phyloP scores from a whole-genome alignment of 2,329 filamentous ascomycete genomes.

The Aureobasidium mangrovei region DNA sequence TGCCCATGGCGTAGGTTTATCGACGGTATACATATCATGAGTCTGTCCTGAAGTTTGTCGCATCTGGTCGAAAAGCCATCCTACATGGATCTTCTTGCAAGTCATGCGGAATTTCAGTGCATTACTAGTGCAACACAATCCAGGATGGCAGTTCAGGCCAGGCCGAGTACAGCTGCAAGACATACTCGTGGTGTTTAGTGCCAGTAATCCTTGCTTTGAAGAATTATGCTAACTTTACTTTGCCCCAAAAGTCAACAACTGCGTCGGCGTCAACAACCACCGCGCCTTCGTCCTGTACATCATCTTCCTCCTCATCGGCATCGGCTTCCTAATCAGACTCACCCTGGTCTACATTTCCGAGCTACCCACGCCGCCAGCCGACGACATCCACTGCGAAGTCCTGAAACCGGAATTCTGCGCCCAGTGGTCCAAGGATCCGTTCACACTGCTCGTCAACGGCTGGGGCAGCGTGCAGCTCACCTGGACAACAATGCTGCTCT shows the following conservation, averaged over 20 bases:
- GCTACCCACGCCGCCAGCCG: slow-evolving; percentile 42
- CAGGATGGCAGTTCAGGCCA: too few species aligned
- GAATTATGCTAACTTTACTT: too few species aligned
- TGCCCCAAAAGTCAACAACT: slow-evolving; percentile 60
- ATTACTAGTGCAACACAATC: too few species aligned
- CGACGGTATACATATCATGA: too few species aligned
- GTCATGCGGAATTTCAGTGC: too few species aligned
- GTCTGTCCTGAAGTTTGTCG: too few species aligned
- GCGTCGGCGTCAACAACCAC: slow-evolving; percentile 90
- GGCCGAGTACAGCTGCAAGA: too few species aligned
- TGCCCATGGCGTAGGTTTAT: slow-evolving; percentile 65
- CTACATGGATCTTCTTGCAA: too few species aligned
- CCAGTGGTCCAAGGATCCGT: slow-evolving; percentile 70
- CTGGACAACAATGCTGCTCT: slow-evolving; percentile 95
- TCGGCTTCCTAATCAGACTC: slow-evolving; percentile 62
- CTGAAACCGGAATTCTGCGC: slow-evolving; percentile 68
- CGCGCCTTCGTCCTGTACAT: slow-evolving; percentile 93
- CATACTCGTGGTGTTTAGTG: too few species aligned
- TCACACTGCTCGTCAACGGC: slow-evolving; percentile 67
- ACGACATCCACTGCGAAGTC: slow-evolving; percentile 56
- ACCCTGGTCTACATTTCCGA: slow-evolving; percentile 62
- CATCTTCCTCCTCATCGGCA: slow-evolving; percentile 64
- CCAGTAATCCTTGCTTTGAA: too few species aligned
- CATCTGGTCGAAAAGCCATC: too few species aligned
- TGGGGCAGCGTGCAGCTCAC: slow-evolving; percentile 81